Evolutionary conservation across 2,329 filamentous ascomycete genomes (phyloP), one percentile per base, ranked within the genome.

Genomic region (Fusarium transvaalense): DNA sequence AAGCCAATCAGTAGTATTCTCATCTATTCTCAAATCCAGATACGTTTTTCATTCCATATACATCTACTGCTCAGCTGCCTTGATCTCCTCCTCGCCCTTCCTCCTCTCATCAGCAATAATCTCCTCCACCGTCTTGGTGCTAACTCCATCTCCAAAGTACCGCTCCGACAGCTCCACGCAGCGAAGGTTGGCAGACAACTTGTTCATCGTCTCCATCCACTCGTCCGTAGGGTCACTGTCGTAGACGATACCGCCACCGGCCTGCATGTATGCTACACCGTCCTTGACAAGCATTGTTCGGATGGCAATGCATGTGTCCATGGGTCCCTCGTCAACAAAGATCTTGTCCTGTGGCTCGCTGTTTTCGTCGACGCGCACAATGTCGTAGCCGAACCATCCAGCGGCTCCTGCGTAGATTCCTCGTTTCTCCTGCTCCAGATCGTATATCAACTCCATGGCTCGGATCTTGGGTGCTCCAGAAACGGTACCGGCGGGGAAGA

Each of bases 401-500:
- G 97, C 95, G 1, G 96, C 96, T 29, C 96, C 96, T 10, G 96
- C 96, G 77, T 99, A 99, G 38, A 98, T 89, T 39, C 96, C 95
- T 56, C 96, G 87, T 85, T 97, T 97, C 85, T 99, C 96, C 69
- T 87, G 84, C 82, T 99, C 96, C 46, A 98, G 83, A 82, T 98
- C 95, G 46, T 92, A 94, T 74, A 99, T 99, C 65, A 99, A 84
- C 81, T 97, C 92, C 96, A 99, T 99, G 4, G 96, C 96, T 66
- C 91, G 89, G 56, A 99, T 94, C 82, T 99, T 99, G 60, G 96
- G 96, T 6, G 96, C 95, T 6, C 96, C 96, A 19, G 92, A 96
- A 31, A 98, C 95, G 0, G 96, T 99, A 57, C 96, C 96, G 6
- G 96, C 96, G 0, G 96, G 96, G 83, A 99, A 99, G 74, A 99